These are phyloP conservation scores for Solanum tarapatanum DNA, from an alignment of 257 asterid genomes.

Conservation along the genomic window DNA sequence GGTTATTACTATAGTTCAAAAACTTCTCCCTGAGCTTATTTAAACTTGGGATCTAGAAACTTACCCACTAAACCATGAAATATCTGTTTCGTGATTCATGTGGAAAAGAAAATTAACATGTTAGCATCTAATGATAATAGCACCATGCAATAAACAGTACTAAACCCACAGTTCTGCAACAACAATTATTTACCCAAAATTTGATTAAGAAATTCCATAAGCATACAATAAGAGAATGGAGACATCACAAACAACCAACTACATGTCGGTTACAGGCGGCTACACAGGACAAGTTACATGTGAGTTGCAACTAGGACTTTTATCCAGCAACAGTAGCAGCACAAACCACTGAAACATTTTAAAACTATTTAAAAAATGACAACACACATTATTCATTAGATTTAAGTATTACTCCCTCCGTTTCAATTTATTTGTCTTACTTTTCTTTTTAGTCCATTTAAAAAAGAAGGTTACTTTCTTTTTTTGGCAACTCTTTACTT, in stretches of 20 bases:
- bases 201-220: not conserved
- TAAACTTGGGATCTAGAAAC: not conserved
- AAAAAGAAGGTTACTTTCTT: not conserved
- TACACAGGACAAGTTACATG: not conserved
- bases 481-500: not conserved
- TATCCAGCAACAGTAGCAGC: not conserved
- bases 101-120: not conserved
- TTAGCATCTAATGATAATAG: not conserved
- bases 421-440: not conserved
- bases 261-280: not conserved
- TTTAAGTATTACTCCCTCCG: not conserved
- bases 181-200: not conserved
- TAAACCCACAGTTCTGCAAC: not conserved
- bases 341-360: not conserved
- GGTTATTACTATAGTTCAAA: not conserved
- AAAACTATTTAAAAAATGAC: not conserved
- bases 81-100: slow-evolving; percentile 17
- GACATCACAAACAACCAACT: not conserved
- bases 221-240: not conserved
- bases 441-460: not conserved
- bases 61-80: slow-evolving; percentile 38
- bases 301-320: not conserved
- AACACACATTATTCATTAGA: not conserved
- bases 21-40: not conserved
- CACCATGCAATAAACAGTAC: not conserved